Evolutionary conservation across 805 yeast species (phyloP).

Genomic region (Spathaspora arborariae): DNA sequence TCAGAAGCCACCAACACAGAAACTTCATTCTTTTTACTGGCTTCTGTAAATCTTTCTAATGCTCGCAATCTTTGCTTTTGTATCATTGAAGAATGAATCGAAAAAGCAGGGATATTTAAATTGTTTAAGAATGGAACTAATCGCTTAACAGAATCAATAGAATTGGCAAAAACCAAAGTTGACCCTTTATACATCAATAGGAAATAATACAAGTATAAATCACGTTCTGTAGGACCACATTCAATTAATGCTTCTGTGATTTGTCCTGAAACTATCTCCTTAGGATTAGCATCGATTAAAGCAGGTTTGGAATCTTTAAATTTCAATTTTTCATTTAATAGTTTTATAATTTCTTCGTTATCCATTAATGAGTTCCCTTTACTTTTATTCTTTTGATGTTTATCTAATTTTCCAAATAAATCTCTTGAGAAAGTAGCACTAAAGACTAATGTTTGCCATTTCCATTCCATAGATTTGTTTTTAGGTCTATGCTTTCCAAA

Average conservation of each 20-base stretch:
- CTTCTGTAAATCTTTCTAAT: conserved; percentile 71
- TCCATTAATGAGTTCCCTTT: conserved; percentile 35
- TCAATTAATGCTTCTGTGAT: conserved; percentile 86
- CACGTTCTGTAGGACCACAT: conserved; percentile 88
- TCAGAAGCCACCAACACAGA: conserved; percentile 88
- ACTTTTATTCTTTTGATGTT: conserved; percentile 20
- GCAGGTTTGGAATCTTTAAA: conserved; percentile 66
- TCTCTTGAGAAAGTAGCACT: conserved; percentile 90
- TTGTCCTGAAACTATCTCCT: conserved; percentile 67
- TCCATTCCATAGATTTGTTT: conserved; percentile 29
- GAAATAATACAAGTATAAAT: conserved; percentile 85
- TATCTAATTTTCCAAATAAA: conserved; percentile 70
- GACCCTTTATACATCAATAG: conserved; percentile 81
- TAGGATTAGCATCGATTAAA: conserved; percentile 83
- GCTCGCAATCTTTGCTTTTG: conserved; percentile 89
- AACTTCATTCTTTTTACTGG: conserved; percentile 43
- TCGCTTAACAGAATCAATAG: conserved; percentile 92
- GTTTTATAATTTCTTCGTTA: conserved; percentile 57
- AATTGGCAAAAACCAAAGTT: conserved; percentile 86
- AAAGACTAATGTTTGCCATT: conserved; percentile 84
- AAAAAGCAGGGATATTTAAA: conserved; percentile 64
- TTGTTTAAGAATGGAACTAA: conserved; percentile 70
- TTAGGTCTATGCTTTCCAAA: conserved; percentile 50
- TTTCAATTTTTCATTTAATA: conserved; percentile 65
- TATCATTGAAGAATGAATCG: conserved; percentile 90